Percentiles rank a stretch among this genome's conserved stretches.
These are phyloP conservation scores for Chlamydomonas urium DNA, from an alignment of 139 green algal genomes.

Conservation along the genomic window DNA sequence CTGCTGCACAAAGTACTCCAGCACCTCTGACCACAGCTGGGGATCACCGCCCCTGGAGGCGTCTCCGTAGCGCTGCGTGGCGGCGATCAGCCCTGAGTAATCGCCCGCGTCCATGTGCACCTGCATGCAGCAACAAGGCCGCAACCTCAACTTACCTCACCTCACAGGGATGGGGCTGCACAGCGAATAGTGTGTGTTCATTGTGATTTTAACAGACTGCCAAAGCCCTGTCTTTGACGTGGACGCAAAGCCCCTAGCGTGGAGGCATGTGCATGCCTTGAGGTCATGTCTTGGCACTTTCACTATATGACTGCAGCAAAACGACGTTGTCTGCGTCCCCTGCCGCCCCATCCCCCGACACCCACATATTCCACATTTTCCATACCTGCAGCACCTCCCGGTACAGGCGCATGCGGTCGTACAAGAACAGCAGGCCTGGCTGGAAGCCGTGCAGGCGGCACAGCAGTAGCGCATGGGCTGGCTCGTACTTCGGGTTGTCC, in stretches of 20 bases:
- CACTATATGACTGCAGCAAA: no score
- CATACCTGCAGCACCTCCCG: constrained; percentile 69
- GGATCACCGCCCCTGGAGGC: constrained; percentile 67
- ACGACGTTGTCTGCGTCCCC: no score
- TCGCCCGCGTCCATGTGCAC: constrained; percentile 75
- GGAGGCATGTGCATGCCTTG: no score
- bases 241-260: no score
- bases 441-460: constrained; percentile 75
- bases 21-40: constrained; percentile 72
- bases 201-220: no score
- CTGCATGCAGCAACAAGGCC: no score
- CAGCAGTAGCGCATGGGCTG: constrained; percentile 82
- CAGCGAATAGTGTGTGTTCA: no score
- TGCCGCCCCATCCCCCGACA: no score
- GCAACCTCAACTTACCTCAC: no score
- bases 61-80: constrained; percentile 71
- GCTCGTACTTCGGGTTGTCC: constrained; percentile 64
- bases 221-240: no score
- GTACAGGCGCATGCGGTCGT: constrained; percentile 77
- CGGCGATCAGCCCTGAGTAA: constrained; percentile 62
- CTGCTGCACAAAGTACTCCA: constrained; percentile 38
- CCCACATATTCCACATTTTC: neutral
- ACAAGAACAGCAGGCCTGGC: constrained; percentile 81
- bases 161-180: no score
- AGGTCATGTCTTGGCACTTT: no score